A percentile compares a stretch with the other conserved stretches of the same genome.
Evolutionary conservation across 768 basidiomycete species (phyloP).

Genomic region (Trametes maxima): DNA sequence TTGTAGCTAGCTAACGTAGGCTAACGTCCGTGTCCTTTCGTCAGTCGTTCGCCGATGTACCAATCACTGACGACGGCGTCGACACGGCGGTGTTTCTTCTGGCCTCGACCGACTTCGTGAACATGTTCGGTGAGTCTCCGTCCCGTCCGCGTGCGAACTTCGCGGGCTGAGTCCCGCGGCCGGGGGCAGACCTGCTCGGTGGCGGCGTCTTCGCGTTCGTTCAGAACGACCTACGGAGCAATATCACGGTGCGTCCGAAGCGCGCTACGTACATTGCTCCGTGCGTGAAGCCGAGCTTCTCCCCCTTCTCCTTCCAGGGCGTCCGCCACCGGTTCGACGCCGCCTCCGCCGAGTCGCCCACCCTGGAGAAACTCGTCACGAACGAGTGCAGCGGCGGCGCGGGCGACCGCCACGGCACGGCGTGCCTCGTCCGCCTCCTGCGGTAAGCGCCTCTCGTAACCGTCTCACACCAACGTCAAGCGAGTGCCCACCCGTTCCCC

Average conservation of each 20-base stretch:
- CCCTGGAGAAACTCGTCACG: conserved; percentile 62
- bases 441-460: conserved; percentile 47
- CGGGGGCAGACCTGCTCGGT: conserved; percentile 60
- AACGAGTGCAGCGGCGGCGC: conserved; percentile 43
- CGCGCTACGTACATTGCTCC: conserved; percentile 1
- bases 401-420: conserved; percentile 51
- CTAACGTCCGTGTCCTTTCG: background rate
- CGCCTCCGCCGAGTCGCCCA: conserved; percentile 46
- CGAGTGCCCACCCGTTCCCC: conserved; percentile 14
- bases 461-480: conserved; percentile 18
- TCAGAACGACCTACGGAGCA: conserved; percentile 67
- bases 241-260: conserved; percentile 54
- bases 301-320: conserved; percentile 45
- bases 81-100: conserved; percentile 81
- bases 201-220: conserved; percentile 73
- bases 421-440: conserved; percentile 64
- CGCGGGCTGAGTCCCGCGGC: background rate
- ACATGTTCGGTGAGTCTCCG: conserved; percentile 61
- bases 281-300: background rate
- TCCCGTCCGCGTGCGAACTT: conserved; percentile 3
- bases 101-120: conserved; percentile 83
- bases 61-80: conserved; percentile 73
- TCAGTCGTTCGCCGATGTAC: conserved; percentile 88
- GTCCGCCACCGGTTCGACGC: conserved; percentile 59
- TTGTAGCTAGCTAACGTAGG: conserved; percentile 5